phyloP scores from a whole-genome alignment of 2,329 filamentous ascomycete species.

The Colletotrichum magnum region DNA sequence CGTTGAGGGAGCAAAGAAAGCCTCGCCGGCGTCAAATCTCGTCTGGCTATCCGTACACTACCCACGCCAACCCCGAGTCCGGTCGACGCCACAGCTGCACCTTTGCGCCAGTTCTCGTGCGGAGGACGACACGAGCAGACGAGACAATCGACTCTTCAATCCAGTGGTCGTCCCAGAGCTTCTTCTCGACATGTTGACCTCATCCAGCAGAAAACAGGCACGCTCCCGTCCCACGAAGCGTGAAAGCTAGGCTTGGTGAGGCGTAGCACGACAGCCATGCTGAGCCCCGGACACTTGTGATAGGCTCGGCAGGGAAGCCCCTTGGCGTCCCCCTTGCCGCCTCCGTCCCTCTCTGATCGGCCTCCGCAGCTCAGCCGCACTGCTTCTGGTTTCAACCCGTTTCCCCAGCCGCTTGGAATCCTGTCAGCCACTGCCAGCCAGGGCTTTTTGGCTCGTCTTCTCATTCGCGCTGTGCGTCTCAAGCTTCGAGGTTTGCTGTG shows the following conservation, averaged over 20 bases:
- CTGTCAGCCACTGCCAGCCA: not conserved
- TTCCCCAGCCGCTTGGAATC: slow-evolving; percentile 5
- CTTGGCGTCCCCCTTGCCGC: slow-evolving; percentile 19
- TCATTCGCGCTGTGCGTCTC: not conserved
- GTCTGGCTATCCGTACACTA: not conserved
- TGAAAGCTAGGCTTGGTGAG: slow-evolving; percentile 17
- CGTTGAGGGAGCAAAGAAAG: not conserved
- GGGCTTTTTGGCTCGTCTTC: slow-evolving; percentile 3
- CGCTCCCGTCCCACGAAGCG: slow-evolving; percentile 2
- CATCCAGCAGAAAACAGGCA: not conserved
- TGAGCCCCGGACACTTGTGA: slow-evolving; percentile 26
- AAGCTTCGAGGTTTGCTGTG: not conserved
- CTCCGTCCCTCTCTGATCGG: slow-evolving; percentile 30
- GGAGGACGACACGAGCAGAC: not conserved
- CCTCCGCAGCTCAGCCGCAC: slow-evolving; percentile 36
- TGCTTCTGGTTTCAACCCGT: slow-evolving; percentile 18
- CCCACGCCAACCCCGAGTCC: not conserved
- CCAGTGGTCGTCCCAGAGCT: too few relatives aligned
- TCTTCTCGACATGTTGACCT: not conserved
- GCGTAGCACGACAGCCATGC: slow-evolving; percentile 37
- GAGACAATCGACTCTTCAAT: not conserved
- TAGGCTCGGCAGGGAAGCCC: slow-evolving; percentile 27
- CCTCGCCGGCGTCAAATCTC: slow-evolving; percentile 1
- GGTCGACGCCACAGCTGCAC: slow-evolving; percentile 7
- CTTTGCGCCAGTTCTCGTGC: not conserved